Percentiles rank a stretch among this genome's conserved stretches.
These are phyloP conservation scores for Paspalum vaginatum DNA, from an alignment of 176 grass and related monocot genomes.

Conservation along the genomic window DNA sequence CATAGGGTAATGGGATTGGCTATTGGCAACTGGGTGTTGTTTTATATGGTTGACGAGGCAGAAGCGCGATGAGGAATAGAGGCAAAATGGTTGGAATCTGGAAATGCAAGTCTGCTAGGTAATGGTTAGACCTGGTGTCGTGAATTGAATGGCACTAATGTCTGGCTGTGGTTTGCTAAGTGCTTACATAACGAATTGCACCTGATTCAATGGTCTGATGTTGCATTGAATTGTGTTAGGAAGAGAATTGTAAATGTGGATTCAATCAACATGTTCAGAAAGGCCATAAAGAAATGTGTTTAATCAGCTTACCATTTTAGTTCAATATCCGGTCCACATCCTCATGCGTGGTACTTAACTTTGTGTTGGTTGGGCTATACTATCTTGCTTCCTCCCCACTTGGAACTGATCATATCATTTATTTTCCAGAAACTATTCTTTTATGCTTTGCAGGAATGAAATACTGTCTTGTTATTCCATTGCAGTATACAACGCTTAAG, in stretches of 20 bases:
- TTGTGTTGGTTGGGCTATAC: not conserved
- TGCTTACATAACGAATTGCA: not conserved
- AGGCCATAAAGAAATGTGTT: not conserved
- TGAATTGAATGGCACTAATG: not conserved
- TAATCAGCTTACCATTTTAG: not conserved
- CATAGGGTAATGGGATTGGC: not conserved
- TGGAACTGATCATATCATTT: not conserved
- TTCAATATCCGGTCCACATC: not conserved
- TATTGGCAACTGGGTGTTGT: not conserved
- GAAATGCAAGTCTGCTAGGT: not conserved
- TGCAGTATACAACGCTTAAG: slow-evolving; percentile 78
- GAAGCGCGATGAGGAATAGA: not conserved
- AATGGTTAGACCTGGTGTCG: not conserved
- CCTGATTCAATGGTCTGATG: not conserved
- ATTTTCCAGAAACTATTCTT: slow-evolving; percentile 22
- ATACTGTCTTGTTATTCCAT: slow-evolving; percentile 12
- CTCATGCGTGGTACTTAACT: not conserved
- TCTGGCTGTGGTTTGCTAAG: not conserved
- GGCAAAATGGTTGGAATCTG: not conserved
- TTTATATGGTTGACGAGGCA: not conserved
- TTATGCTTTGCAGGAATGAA: slow-evolving; percentile 3
- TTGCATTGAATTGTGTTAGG: not conserved
- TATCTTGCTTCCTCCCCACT: not conserved
- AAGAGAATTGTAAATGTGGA: not conserved
- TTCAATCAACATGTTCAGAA: not conserved